phyloP scores from a whole-genome alignment of 495 filamentous ascomycete species.

The Aspergillus nanangensis region DNA sequence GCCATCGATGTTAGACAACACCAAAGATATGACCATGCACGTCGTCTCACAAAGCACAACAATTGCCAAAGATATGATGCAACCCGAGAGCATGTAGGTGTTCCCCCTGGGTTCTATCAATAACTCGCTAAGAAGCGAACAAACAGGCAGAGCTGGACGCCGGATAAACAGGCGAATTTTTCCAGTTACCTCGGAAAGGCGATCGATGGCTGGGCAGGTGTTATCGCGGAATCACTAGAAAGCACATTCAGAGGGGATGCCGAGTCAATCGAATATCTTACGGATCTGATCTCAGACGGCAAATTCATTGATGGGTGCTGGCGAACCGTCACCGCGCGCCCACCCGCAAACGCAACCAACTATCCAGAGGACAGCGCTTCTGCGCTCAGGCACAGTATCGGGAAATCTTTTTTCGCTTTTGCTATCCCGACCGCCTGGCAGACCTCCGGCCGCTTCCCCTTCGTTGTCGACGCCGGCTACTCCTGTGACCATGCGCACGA shows the following conservation, averaged over 20 bases:
- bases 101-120: not conserved
- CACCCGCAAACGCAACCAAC: no score
- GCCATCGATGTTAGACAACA: not conserved
- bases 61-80: not conserved
- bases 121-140: not conserved
- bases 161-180: no score
- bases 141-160: not conserved
- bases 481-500: constrained; percentile 16
- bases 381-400: constrained; percentile 2
- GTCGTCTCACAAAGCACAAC: constrained; percentile 1
- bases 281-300: no score
- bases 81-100: not conserved
- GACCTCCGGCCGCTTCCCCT: constrained; percentile 15
- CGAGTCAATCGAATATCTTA: no score
- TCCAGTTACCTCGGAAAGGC: no score
- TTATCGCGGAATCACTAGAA: no score
- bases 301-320: no score
- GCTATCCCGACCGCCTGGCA: constrained; percentile 28
- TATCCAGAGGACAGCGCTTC: not conserved
- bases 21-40: not conserved
- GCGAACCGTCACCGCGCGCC: no score
- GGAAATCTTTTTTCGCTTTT: constrained; percentile 24
- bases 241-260: no score
- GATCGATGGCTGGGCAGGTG: no score
- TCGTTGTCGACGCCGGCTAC: constrained; percentile 28